Percentiles rank a stretch among this genome's conserved stretches.
These are phyloP conservation scores for Cucurbita ficifolia DNA, from an alignment of 306 rosid genomes.

Conservation along the genomic window DNA sequence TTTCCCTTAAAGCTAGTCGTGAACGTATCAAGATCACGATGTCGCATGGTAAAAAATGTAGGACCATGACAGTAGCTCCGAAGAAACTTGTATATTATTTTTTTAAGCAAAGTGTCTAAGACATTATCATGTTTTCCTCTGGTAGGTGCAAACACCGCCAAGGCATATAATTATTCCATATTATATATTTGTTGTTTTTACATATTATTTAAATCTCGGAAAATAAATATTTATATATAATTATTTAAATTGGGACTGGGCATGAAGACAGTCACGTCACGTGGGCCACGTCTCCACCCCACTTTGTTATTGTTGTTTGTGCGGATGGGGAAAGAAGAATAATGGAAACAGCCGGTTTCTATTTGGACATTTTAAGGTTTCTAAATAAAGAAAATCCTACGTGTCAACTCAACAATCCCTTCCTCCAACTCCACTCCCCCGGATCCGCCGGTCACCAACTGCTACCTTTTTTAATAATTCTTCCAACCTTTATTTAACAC, in stretches of 20 bases:
- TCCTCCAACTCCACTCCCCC: neutral
- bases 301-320: neutral
- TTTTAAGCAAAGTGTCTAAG: neutral
- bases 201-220: no score
- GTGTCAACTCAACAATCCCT: neutral
- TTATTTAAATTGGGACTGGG: neutral
- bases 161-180: neutral
- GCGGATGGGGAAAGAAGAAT: neutral
- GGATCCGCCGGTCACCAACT: neutral
- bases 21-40: no score
- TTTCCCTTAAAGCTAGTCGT: no score
- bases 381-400: conserved; percentile 1
- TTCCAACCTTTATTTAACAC: neutral
- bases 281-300: conserved; percentile 2
- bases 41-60: no score
- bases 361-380: conserved; percentile 6
- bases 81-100: no score
- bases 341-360: neutral
- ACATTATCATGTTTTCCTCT: neutral
- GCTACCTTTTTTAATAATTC: neutral
- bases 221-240: neutral
- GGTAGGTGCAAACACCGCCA: neutral
- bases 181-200: neutral
- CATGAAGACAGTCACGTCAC: neutral
- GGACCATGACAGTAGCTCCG: no score